A percentile compares a stretch with the other conserved stretches of the same genome.
Evolutionary conservation across 306 rosid species (phyloP).

Genomic region (Quercus cerris): DNA sequence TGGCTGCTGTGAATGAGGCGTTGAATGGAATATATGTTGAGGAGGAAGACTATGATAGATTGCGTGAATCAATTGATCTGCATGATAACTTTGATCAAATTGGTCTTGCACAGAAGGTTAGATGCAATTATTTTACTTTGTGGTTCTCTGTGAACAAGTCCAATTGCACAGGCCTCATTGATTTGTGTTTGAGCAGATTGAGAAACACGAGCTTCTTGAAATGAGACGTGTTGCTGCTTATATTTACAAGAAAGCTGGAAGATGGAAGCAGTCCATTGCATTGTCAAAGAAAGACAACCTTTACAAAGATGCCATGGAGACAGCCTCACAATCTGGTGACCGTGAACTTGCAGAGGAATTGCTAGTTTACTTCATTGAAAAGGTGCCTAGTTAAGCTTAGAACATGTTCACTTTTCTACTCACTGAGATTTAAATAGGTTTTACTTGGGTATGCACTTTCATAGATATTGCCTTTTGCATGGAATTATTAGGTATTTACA

Average conservation of each 20-base stretch:
- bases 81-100: constrained; percentile 98
- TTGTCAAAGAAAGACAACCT: constrained; percentile 97
- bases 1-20: constrained; percentile 97
- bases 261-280: constrained; percentile 99
- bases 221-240: constrained; percentile 99
- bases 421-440: not conserved
- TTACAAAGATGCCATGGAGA: constrained; percentile 99
- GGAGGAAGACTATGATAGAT: constrained; percentile 97
- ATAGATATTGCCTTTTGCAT: not conserved
- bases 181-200: constrained; percentile 60
- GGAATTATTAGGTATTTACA: constrained; percentile 1
- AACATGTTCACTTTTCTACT: not conserved
- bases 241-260: constrained; percentile 95
- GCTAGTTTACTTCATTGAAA: constrained; percentile 90
- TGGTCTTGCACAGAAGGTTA: constrained; percentile 97
- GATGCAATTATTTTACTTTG: constrained; percentile 19
- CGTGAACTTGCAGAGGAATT: constrained; percentile 98
- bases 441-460: not conserved
- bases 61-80: constrained; percentile 96
- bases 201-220: constrained; percentile 96
- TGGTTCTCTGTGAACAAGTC: constrained; percentile 5
- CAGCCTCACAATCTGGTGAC: constrained; percentile 97
- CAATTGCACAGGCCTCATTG: constrained; percentile 18
- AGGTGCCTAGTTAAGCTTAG: constrained; percentile 43
- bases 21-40: constrained; percentile 95